Evolutionary conservation across 805 yeast species (phyloP).

Genomic region (Myxozyma vanderwaltii): DNA sequence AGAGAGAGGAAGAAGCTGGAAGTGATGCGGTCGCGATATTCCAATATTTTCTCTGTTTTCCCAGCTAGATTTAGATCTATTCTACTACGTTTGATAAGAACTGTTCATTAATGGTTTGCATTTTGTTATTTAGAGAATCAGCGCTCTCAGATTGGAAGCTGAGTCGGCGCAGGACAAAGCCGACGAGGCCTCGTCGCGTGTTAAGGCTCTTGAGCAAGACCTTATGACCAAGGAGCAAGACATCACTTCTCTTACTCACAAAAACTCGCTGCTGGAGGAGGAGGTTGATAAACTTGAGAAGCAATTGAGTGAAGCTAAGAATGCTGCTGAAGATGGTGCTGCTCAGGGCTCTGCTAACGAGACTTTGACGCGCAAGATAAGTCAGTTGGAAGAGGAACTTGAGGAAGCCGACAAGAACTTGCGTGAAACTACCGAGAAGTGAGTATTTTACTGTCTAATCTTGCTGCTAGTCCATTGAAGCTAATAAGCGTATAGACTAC

Average conservation of each 20-base stretch:
- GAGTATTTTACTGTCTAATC: background rate
- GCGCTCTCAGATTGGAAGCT: conserved; percentile 87
- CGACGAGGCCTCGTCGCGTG: conserved; percentile 77
- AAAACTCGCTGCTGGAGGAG: conserved; percentile 84
- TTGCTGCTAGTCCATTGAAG: too few species aligned
- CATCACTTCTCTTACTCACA: conserved; percentile 87
- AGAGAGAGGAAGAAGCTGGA: too few species aligned
- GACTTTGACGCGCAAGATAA: conserved; percentile 84
- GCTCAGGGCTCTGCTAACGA: conserved; percentile 88
- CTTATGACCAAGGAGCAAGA: conserved; percentile 90
- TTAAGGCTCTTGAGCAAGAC: conserved; percentile 91
- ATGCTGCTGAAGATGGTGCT: conserved; percentile 86
- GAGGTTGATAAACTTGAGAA: conserved; percentile 73
- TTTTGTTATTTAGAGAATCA: conserved; percentile 61
- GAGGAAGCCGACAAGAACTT: conserved; percentile 88
- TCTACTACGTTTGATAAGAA: background rate
- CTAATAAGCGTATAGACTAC: too few species aligned
- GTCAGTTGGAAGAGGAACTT: conserved; percentile 84
- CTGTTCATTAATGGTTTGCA: background rate
- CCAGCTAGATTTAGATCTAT: too few species aligned
- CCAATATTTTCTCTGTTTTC: too few species aligned
- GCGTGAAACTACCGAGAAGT: conserved; percentile 86
- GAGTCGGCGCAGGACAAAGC: conserved; percentile 97
- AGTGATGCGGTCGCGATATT: too few species aligned
- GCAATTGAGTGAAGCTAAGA: conserved; percentile 73